Conservation (phyloP, 1,284 basidiomycete species). For the Stygiomarasmius scandens region DNA sequence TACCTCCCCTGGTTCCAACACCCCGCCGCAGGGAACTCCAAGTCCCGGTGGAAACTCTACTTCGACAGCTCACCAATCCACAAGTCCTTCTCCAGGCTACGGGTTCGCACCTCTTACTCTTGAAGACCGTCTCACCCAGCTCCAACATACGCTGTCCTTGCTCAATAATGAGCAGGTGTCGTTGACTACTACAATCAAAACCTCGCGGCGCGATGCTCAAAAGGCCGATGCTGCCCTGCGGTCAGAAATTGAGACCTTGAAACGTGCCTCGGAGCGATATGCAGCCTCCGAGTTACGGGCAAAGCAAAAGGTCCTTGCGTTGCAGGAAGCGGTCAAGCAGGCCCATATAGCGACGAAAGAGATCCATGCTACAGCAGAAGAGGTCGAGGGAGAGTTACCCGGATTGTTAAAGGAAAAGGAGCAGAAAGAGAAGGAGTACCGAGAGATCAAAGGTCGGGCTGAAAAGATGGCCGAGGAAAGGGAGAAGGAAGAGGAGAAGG, state of each 20-base stretch:
- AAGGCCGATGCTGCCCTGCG: constrained; percentile 73
- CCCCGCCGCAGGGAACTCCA: constrained; percentile 5
- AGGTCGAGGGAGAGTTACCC: constrained; percentile 56
- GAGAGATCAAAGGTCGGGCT: constrained; percentile 46
- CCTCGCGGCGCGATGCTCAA: constrained; percentile 71
- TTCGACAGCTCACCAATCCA: neutral
- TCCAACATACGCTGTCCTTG: constrained; percentile 58
- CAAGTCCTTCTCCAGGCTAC: constrained; percentile 4
- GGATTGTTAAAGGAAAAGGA: constrained; percentile 43
- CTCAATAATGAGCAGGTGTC: constrained; percentile 62
- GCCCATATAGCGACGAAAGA: constrained; percentile 61
- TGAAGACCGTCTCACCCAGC: constrained; percentile 64
- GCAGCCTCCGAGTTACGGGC: constrained; percentile 64
- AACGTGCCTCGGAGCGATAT: constrained; percentile 72
- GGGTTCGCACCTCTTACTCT: constrained; percentile 35
- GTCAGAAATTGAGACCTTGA: constrained; percentile 74
- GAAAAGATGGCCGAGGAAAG: constrained; percentile 44
- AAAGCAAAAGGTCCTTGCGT: constrained; percentile 73
- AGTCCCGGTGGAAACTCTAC: neutral
- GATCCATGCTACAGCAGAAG: constrained; percentile 50
- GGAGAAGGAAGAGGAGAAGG: constrained; percentile 56
- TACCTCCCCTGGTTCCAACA: constrained; percentile 5
- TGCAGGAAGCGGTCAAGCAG: constrained; percentile 77
- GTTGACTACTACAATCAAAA: constrained; percentile 64
- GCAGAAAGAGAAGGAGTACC: constrained; percentile 51